Percentiles rank a stretch among this genome's conserved stretches.
Evolutionary conservation across 306 rosid species (phyloP).

Genomic region (Dicorynia guianensis): DNA sequence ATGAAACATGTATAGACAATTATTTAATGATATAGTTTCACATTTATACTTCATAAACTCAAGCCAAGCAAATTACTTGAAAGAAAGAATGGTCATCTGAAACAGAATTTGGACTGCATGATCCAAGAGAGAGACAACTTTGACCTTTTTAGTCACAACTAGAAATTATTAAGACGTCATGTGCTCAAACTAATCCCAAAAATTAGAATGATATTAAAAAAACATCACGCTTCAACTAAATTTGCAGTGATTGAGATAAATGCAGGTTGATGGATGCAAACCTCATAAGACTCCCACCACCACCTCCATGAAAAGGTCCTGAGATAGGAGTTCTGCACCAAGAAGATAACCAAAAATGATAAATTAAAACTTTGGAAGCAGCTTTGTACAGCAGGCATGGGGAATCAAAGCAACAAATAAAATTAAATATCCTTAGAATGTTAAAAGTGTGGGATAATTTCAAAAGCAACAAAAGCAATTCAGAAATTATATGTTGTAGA

Average conservation of each 20-base stretch:
- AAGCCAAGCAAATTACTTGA: slow-evolving; percentile 25
- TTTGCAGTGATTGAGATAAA: slow-evolving; percentile 18
- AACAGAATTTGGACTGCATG: slow-evolving; percentile 10
- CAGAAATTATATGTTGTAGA: slow-evolving; percentile 5
- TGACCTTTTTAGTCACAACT: slow-evolving; percentile 24
- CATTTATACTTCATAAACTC: slow-evolving; percentile 29
- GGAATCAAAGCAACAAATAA: slow-evolving; percentile 3
- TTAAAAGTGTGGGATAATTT: slow-evolving; percentile 9
- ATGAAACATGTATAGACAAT: slow-evolving; percentile 10
- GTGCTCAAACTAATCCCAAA: slow-evolving; percentile 27
- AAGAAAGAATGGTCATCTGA: neutral
- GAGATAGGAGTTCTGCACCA: slow-evolving; percentile 56
- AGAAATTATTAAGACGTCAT: slow-evolving; percentile 13
- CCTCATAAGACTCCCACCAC: slow-evolving; percentile 57
- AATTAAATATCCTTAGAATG: slow-evolving; percentile 2
- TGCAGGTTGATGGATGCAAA: slow-evolving; percentile 47
- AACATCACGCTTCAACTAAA: slow-evolving; percentile 9
- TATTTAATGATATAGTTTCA: slow-evolving; percentile 29
- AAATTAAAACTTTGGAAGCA: slow-evolving; percentile 39
- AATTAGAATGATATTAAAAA: neutral
- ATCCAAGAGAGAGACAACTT: slow-evolving; percentile 23
- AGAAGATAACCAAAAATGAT: slow-evolving; percentile 35
- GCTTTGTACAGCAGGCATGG: slow-evolving; percentile 2
- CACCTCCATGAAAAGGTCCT: slow-evolving; percentile 42
- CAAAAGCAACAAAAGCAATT: slow-evolving; percentile 21